Conservation (phyloP, 2,329 filamentous ascomycete genomes). For the Diplodia sapinea region DNA sequence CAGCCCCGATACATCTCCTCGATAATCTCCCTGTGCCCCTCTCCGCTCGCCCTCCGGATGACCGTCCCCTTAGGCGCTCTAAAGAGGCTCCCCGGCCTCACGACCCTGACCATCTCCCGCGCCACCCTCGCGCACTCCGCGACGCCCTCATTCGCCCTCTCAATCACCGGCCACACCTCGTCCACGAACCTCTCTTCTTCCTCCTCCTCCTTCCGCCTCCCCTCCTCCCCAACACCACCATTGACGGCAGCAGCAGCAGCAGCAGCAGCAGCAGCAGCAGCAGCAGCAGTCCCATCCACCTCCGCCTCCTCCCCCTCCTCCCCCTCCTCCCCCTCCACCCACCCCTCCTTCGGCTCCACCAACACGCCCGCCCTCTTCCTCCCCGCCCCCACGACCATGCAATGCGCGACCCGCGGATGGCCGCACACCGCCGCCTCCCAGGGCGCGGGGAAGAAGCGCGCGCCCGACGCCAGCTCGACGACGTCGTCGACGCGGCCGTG, state of each 20-base stretch:
- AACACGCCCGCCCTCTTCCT: background rate
- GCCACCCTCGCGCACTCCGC: background rate
- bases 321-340: no score
- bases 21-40: background rate
- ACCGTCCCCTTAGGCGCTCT: constrained; percentile 7
- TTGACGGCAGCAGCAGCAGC: no score
- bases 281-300: no score
- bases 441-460: background rate
- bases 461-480: background rate
- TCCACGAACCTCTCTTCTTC: background rate
- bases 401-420: background rate
- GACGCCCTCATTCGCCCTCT: background rate
- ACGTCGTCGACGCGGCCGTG: background rate
- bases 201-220: background rate
- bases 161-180: background rate
- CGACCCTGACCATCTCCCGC: background rate
- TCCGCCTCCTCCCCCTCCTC: no score
- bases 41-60: background rate
- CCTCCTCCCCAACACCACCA: background rate
- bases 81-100: background rate
- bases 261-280: no score
- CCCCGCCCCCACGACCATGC: background rate
- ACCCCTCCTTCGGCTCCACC: background rate
- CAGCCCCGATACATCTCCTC: background rate
- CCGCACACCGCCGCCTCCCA: background rate